Conservation (phyloP, 179 eudicot species). For the Corrigiola litoralis region DNA sequence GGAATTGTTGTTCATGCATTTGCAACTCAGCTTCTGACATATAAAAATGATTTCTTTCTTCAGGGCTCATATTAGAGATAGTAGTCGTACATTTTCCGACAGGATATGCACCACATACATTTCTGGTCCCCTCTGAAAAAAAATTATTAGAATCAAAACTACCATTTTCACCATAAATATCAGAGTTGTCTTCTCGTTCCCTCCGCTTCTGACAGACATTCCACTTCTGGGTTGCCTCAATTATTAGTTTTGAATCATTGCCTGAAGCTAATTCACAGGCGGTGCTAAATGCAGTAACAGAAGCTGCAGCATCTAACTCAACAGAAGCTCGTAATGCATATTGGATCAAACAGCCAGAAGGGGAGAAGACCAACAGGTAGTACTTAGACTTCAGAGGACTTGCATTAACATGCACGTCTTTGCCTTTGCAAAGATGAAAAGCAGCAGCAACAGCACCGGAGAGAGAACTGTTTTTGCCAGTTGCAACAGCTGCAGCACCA, state of each 20-base stretch:
- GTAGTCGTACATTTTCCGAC: slow-evolving; percentile 19
- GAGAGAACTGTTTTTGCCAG: slow-evolving; percentile 45
- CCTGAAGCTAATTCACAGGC: slow-evolving; percentile 36
- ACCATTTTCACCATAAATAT: slow-evolving; percentile 73
- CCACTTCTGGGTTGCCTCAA: slow-evolving; percentile 82
- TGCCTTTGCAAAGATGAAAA: slow-evolving; percentile 49
- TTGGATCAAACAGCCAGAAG: slow-evolving; percentile 64
- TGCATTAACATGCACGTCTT: slow-evolving; percentile 15
- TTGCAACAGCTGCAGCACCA: slow-evolving; percentile 74
- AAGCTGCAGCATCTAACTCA: slow-evolving; percentile 32
- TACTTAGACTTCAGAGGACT: slow-evolving; percentile 36
- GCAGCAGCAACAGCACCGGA: slow-evolving; percentile 63
- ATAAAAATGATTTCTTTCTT: slow-evolving; percentile 59
- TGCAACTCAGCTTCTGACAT: slow-evolving; percentile 77
- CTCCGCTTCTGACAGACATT: slow-evolving; percentile 70
- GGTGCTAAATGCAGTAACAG: slow-evolving; percentile 24
- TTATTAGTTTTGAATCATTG: slow-evolving; percentile 45
- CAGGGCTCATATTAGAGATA: slow-evolving; percentile 29
- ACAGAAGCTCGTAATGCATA: slow-evolving; percentile 46
- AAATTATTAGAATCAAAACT: slow-evolving; percentile 40
- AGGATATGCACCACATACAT: slow-evolving; percentile 26
- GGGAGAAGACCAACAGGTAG: slow-evolving; percentile 63
- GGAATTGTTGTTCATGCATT: slow-evolving; percentile 51
- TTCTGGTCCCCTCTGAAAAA: slow-evolving; percentile 36
- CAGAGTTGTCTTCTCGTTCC: slow-evolving; percentile 51